Evolutionary conservation across 139 green algal species (phyloP).

Genomic region (Chlamydomonas sp.): DNA sequence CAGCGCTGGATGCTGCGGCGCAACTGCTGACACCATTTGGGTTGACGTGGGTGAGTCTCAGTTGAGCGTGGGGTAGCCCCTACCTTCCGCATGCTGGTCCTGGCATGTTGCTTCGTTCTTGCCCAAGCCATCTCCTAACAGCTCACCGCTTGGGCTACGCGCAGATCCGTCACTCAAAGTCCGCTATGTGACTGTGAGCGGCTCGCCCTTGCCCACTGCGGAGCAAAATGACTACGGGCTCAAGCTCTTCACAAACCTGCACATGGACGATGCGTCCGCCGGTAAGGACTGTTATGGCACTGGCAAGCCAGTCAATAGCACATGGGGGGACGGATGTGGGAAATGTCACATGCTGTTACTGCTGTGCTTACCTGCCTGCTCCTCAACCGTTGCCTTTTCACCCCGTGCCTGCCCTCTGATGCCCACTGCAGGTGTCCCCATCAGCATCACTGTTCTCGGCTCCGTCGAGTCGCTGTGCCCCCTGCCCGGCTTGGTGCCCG

Average conservation of each 20-base stretch:
- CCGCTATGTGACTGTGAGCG: not conserved
- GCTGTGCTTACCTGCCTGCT: not conserved
- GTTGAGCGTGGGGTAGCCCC: not conserved
- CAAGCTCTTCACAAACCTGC: not conserved
- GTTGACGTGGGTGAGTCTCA: constrained; percentile 44
- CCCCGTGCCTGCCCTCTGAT: not conserved
- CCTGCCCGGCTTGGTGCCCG: constrained; percentile 13
- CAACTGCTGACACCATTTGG: constrained; percentile 39
- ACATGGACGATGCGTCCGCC: not conserved
- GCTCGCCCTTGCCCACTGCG: not conserved
- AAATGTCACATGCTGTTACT: not conserved
- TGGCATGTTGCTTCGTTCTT: not conserved
- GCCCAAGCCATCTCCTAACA: not conserved
- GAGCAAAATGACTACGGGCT: not conserved
- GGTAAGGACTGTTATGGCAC: not conserved
- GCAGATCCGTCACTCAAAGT: not conserved
- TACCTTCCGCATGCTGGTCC: not conserved
- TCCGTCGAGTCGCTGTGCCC: constrained; percentile 34
- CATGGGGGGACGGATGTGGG: not conserved
- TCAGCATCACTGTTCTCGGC: constrained; percentile 40
- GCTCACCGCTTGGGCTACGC: not conserved
- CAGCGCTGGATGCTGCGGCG: constrained; percentile 32
- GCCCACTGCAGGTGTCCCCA: constrained; percentile 10
- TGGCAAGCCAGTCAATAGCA: not conserved
- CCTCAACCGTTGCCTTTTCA: not conserved